These are phyloP conservation scores for Passiflora organensis DNA, from an alignment of 345 rosid genomes.

Conservation along the genomic window DNA sequence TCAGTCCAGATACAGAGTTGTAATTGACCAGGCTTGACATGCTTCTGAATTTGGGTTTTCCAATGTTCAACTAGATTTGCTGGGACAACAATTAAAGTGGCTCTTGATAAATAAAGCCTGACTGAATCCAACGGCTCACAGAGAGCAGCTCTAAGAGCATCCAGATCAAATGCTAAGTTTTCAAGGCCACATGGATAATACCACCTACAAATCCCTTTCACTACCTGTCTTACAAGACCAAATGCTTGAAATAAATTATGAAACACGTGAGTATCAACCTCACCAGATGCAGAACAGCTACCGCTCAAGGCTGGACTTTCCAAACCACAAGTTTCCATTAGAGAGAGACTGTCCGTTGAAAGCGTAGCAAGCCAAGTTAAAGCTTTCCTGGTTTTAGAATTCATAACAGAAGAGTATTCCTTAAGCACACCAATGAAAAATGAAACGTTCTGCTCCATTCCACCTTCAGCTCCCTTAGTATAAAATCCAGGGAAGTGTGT, in stretches of 20 bases:
- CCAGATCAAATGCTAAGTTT: slow-evolving; percentile 79
- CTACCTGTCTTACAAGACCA: slow-evolving; percentile 65
- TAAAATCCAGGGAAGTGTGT: slow-evolving; percentile 72
- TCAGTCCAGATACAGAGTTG: slow-evolving; percentile 73
- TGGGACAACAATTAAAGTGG: slow-evolving; percentile 87
- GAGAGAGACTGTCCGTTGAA: slow-evolving; percentile 57
- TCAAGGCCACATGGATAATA: slow-evolving; percentile 62
- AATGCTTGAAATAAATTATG: slow-evolving; percentile 70
- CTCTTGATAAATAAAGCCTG: slow-evolving; percentile 82
- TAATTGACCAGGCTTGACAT: slow-evolving; percentile 71
- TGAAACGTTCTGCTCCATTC: slow-evolving; percentile 52
- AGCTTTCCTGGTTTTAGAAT: slow-evolving; percentile 54
- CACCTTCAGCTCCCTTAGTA: slow-evolving; percentile 56
- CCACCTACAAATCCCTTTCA: slow-evolving; percentile 66
- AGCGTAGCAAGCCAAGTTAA: slow-evolving; percentile 76
- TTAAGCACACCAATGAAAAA: slow-evolving; percentile 71
- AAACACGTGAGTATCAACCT: slow-evolving; percentile 36
- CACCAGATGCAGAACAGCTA: slow-evolving; percentile 25
- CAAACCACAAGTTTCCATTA: slow-evolving; percentile 84
- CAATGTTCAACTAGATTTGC: slow-evolving; percentile 90
- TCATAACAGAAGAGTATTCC: slow-evolving; percentile 50
- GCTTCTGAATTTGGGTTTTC: slow-evolving; percentile 80
- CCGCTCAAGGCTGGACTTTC: slow-evolving; percentile 50
- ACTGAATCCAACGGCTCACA: slow-evolving; percentile 65
- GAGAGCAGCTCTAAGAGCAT: slow-evolving; percentile 74